phyloP scores from a whole-genome alignment of 2,329 filamentous ascomycete species.

The Trichoderma pleuroti region DNA sequence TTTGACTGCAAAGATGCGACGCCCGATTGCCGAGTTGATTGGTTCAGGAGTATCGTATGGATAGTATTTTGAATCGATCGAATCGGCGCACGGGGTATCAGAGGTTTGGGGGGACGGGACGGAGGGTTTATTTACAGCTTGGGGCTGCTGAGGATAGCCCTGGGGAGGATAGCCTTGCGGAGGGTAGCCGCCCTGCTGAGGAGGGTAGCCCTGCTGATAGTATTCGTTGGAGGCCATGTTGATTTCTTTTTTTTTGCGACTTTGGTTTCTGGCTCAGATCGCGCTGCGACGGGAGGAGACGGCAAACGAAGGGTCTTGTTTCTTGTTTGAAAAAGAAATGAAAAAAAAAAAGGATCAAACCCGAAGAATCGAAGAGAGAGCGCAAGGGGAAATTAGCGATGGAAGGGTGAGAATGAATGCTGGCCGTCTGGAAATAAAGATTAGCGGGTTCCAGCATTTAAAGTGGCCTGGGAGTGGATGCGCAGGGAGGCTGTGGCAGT shows the following conservation, averaged over 20 bases:
- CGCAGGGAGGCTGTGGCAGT: neutral
- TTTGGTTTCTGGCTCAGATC: neutral
- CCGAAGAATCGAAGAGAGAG: neutral
- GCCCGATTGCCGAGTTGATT: neutral
- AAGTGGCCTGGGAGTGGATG: neutral
- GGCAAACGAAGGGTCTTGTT: neutral
- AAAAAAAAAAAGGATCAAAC: neutral
- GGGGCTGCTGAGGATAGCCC: conserved; percentile 40
- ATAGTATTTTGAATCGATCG: neutral
- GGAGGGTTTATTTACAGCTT: conserved; percentile 32
- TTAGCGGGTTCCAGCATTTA: conserved; percentile 8
- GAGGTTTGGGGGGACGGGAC: neutral
- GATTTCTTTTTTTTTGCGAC: neutral
- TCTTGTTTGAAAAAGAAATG: neutral
- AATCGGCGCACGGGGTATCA: neutral
- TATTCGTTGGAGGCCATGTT: conserved; percentile 41
- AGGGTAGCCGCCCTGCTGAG: conserved; percentile 29
- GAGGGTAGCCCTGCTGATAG: conserved; percentile 32
- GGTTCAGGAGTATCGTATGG: neutral
- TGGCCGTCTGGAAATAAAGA: conserved; percentile 5
- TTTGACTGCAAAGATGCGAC: neutral
- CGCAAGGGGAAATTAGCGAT: neutral
- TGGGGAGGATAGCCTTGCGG: conserved; percentile 38
- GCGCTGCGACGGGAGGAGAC: neutral
- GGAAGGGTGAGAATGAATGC: neutral